These are phyloP conservation scores for Dicorynia guianensis DNA, from an alignment of 306 rosid genomes.

Conservation along the genomic window DNA sequence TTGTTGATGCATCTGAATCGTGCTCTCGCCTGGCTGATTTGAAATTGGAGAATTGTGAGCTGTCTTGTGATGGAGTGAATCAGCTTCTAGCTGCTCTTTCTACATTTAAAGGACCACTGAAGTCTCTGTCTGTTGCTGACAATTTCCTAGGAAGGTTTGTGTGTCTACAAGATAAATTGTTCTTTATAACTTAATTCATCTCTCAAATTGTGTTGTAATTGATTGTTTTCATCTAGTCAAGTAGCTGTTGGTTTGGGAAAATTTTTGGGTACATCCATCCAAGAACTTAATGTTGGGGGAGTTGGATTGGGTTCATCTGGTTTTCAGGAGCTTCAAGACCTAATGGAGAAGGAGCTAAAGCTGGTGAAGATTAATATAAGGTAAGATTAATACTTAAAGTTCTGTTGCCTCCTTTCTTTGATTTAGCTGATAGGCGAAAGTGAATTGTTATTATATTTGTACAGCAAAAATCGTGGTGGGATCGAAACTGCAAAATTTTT, in stretches of 20 bases:
- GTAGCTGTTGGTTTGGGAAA: slow-evolving; percentile 75
- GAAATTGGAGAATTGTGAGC: slow-evolving; percentile 75
- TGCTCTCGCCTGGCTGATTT: slow-evolving; percentile 60
- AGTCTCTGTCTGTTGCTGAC: slow-evolving; percentile 84
- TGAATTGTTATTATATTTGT: slow-evolving; percentile 35
- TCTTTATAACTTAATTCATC: slow-evolving; percentile 35
- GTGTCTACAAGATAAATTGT: slow-evolving; percentile 33
- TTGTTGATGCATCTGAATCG: slow-evolving; percentile 59
- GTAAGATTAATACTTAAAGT: slow-evolving; percentile 47
- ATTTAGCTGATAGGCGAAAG: slow-evolving; percentile 29
- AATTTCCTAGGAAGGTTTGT: slow-evolving; percentile 91
- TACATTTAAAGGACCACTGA: slow-evolving; percentile 61
- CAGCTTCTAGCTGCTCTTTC: slow-evolving; percentile 63
- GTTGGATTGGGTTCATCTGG: slow-evolving; percentile 75
- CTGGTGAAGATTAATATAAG: slow-evolving; percentile 76
- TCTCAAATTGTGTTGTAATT: slow-evolving; percentile 38
- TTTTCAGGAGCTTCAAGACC: slow-evolving; percentile 65
- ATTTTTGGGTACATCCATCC: slow-evolving; percentile 60
- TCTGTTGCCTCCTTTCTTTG: slow-evolving; percentile 38
- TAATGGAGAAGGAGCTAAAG: slow-evolving; percentile 56
- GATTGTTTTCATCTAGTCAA: slow-evolving; percentile 58
- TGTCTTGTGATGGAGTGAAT: slow-evolving; percentile 67
- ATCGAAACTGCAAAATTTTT: slow-evolving; percentile 74
- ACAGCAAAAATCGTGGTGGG: slow-evolving; percentile 87
- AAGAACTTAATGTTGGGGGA: slow-evolving; percentile 66